Conservation (phyloP, 139 green algal genomes). For the Trebouxia sp. region DNA sequence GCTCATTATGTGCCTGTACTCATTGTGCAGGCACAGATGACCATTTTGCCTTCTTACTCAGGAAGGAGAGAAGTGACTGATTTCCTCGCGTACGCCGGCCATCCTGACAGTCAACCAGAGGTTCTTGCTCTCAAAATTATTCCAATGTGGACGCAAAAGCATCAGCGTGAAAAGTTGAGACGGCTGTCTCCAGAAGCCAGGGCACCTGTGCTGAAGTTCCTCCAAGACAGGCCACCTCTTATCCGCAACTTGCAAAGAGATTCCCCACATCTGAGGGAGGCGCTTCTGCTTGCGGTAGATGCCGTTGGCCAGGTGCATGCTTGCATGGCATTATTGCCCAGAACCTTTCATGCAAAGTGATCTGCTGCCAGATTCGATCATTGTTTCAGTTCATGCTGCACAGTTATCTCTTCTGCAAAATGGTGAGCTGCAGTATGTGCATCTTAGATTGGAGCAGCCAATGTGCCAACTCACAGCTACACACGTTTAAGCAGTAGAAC, state of each 20-base stretch:
- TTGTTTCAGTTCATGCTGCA: too few relatives aligned
- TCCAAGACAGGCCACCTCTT: neutral
- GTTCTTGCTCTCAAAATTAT: too few relatives aligned
- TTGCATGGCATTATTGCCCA: neutral
- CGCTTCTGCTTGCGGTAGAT: conserved; percentile 21
- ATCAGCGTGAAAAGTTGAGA: conserved; percentile 1
- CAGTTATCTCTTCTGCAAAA: neutral
- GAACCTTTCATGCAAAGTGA: neutral
- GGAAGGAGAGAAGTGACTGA: conserved; percentile 11
- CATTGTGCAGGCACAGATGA: conserved; percentile 27
- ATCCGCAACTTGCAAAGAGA: neutral
- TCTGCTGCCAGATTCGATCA: too few relatives aligned
- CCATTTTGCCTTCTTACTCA: neutral
- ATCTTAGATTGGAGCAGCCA: too few relatives aligned
- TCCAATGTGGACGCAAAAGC: neutral
- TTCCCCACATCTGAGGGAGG: neutral
- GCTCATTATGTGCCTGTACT: too few relatives aligned
- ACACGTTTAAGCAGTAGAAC: too few relatives aligned
- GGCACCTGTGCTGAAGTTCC: neutral
- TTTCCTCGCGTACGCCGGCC: neutral
- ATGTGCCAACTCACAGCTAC: too few relatives aligned
- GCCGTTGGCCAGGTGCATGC: conserved; percentile 18
- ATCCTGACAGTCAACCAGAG: too few relatives aligned
- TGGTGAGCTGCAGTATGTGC: neutral
- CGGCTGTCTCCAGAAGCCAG: conserved; percentile 1